A percentile compares a stretch with the other conserved stretches of the same genome.
phyloP scores from a whole-genome alignment of 441 rosid species.

The Populus tomentosa region DNA sequence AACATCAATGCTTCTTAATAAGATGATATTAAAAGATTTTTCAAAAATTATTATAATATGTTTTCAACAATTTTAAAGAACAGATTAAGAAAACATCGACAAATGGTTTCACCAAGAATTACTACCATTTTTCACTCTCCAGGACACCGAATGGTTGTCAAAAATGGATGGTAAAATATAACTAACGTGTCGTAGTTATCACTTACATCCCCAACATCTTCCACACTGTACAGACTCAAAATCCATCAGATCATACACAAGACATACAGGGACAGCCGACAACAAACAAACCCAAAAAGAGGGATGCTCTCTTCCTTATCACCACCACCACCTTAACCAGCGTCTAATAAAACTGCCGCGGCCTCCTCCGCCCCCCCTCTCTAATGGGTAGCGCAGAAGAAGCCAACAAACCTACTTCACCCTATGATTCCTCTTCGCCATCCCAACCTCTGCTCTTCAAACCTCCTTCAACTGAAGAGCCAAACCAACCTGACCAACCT shows the following conservation, averaged over 20 bases:
- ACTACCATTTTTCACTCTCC: background rate
- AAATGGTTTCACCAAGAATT: background rate
- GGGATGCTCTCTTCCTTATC: background rate
- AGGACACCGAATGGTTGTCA: too few species aligned
- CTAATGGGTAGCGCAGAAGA: constrained; percentile 54
- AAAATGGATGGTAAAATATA: background rate
- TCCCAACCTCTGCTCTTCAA: constrained; percentile 63
- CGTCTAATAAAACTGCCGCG: background rate
- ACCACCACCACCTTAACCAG: constrained; percentile 7
- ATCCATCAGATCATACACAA: background rate
- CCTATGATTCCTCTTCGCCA: constrained; percentile 41
- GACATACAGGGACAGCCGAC: background rate
- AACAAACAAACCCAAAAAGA: background rate
- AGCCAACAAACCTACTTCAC: constrained; percentile 28
- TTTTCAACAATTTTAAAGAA: too few species aligned
- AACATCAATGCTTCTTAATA: background rate
- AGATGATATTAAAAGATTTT: too few species aligned
- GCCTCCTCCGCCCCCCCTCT: background rate
- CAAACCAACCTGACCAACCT: constrained; percentile 30
- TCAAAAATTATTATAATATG: too few species aligned
- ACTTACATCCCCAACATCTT: background rate
- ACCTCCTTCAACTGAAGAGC: constrained; percentile 32
- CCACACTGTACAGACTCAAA: background rate
- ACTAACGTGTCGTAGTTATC: background rate
- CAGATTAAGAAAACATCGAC: too few species aligned